These are phyloP conservation scores for Pleurozium schreberi DNA, from an alignment of 225 moss, liverwort and hornwort species.

Conservation along the genomic window DNA sequence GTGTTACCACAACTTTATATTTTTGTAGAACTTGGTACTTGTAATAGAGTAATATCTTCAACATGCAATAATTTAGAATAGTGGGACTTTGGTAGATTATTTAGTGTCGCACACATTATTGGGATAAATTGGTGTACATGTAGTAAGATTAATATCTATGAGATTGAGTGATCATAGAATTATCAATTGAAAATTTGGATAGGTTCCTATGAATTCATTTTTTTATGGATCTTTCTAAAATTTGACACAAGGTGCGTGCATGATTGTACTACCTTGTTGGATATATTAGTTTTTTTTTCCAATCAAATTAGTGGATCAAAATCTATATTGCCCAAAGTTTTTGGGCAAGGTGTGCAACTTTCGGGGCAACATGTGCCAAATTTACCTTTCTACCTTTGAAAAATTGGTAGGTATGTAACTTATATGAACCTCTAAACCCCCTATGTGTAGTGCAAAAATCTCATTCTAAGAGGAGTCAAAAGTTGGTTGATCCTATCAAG, in stretches of 20 bases:
- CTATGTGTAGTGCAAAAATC: not conserved
- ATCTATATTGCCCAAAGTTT: accelerated
- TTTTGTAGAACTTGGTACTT: not conserved
- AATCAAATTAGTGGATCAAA: accelerated
- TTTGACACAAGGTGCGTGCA: accelerated
- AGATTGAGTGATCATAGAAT: not conserved
- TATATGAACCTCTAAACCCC: accelerated
- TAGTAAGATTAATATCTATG: not conserved
- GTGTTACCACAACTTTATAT: not conserved
- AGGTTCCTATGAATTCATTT: not conserved
- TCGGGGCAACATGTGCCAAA: accelerated
- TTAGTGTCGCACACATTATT: not conserved
- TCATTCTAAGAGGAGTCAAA: not conserved
- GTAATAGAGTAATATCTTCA: not conserved
- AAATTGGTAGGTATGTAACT: not conserved
- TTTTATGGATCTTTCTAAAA: not conserved
- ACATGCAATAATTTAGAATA: not conserved
- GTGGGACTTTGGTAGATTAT: too few relatives aligned
- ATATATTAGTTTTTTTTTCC: not conserved
- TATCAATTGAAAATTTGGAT: too few relatives aligned
- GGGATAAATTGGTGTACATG: not conserved
- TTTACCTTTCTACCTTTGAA: too few relatives aligned
- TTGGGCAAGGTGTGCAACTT: accelerated
- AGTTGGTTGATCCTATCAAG: not conserved
- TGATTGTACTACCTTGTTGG: not conserved